phyloP scores from a whole-genome alignment of 1,284 basidiomycete species.

The Moesziomyces aphidis region DNA sequence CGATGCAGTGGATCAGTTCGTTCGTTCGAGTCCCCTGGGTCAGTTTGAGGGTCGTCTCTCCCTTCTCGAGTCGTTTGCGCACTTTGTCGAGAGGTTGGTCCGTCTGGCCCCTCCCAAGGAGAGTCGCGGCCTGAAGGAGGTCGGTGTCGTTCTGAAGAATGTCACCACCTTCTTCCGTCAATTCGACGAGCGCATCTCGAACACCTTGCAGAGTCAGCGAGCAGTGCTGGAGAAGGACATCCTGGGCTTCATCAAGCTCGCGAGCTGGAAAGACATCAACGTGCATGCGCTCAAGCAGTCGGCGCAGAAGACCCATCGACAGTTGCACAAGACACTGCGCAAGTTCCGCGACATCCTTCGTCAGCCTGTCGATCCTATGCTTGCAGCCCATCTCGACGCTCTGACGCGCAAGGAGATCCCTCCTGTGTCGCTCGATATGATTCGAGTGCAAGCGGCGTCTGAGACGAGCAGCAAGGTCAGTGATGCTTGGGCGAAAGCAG shows the following conservation, averaged over 20 bases:
- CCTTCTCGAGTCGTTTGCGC: conserved; percentile 79
- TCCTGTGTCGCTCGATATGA: conserved; percentile 15
- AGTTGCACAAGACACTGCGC: conserved; percentile 89
- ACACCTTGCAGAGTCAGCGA: conserved; percentile 75
- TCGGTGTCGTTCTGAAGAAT: conserved; percentile 75
- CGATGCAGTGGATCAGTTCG: conserved; percentile 83
- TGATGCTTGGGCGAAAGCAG: conserved; percentile 24
- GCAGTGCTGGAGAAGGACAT: conserved; percentile 82
- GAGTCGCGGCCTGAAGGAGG: conserved; percentile 35
- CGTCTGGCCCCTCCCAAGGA: conserved; percentile 42
- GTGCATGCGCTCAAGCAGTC: conserved; percentile 93
- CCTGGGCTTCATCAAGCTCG: conserved; percentile 87
- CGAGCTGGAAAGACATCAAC: conserved; percentile 98
- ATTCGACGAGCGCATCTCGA: conserved; percentile 73
- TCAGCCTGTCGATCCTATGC: conserved; percentile 74
- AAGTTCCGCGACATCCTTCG: conserved; percentile 91
- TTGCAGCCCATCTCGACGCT: conserved; percentile 51
- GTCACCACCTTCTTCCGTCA: conserved; percentile 78
- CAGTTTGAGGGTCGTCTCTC: conserved; percentile 80
- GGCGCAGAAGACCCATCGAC: conserved; percentile 88
- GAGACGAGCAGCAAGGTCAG: conserved; percentile 10
- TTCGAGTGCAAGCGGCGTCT: conserved; percentile 9
- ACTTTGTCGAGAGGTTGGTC: conserved; percentile 39
- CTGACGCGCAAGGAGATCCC: conserved; percentile 48
- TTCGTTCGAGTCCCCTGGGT: conserved; percentile 82